Percentiles rank a stretch among this genome's conserved stretches.
These are phyloP conservation scores for Nepenthes alata DNA, from an alignment of 179 eudicot species.

Conservation along the genomic window DNA sequence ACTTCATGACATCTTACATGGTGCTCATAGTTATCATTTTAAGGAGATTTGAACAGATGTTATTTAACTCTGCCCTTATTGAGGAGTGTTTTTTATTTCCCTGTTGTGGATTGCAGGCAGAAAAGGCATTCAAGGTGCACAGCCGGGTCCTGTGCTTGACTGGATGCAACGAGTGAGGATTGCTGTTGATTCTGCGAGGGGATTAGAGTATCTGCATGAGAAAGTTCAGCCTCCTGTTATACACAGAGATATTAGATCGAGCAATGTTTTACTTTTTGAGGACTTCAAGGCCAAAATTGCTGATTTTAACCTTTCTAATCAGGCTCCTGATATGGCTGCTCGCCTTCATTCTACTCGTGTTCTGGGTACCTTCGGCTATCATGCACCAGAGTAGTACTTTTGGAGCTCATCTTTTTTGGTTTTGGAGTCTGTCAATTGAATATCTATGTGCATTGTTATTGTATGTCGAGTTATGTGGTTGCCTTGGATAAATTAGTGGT, in stretches of 20 bases:
- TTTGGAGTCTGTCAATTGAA: neutral
- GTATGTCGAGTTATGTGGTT: neutral
- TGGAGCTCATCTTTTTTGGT: neutral
- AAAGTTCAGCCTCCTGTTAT: conserved; percentile 37
- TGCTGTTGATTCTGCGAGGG: conserved; percentile 42
- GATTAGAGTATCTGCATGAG: conserved; percentile 42
- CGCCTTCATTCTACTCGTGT: conserved; percentile 45
- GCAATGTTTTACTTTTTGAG: conserved; percentile 38
- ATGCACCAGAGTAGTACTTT: conserved; percentile 38
- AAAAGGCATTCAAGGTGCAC: conserved; percentile 51
- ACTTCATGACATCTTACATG: conserved; percentile 40
- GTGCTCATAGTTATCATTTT: conserved; percentile 8
- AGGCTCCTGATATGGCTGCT: conserved; percentile 56
- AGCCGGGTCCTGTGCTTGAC: conserved; percentile 45
- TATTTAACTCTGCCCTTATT: neutral
- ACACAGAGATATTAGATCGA: conserved; percentile 41
- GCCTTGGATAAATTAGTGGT: no score
- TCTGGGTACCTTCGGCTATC: conserved; percentile 46
- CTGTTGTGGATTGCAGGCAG: conserved; percentile 18
- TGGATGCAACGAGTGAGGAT: conserved; percentile 43
- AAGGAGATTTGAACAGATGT: neutral
- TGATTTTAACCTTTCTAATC: conserved; percentile 44
- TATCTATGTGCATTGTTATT: neutral
- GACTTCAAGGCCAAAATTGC: conserved; percentile 42
- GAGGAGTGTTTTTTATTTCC: neutral